These are phyloP conservation scores for Pleurotus tuber-regium DNA, from an alignment of 768 basidiomycete species.

Conservation along the genomic window DNA sequence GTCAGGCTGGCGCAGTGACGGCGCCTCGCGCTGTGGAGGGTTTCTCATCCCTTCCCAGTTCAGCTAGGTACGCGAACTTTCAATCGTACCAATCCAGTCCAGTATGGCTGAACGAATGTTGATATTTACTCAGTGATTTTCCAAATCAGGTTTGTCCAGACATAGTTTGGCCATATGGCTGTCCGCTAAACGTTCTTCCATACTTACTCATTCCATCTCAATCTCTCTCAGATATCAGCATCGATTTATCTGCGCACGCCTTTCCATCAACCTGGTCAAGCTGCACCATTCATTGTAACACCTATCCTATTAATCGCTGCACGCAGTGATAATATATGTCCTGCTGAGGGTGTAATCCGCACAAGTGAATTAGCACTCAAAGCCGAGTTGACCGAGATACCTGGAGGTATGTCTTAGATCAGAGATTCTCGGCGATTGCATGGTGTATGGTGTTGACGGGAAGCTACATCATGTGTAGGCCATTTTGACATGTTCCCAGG, in stretches of 20 bases:
- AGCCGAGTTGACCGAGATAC: slow-evolving; percentile 18
- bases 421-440: neutral
- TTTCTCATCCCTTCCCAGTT: slow-evolving; percentile 7
- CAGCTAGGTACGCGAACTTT: neutral
- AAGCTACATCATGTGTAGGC: too few species aligned
- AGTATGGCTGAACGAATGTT: neutral
- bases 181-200: neutral
- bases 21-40: slow-evolving; percentile 20
- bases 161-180: too few species aligned
- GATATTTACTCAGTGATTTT: slow-evolving; percentile 3
- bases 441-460: too few species aligned
- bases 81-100: neutral
- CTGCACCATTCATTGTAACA: neutral
- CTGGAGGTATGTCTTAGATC: slow-evolving; percentile 12
- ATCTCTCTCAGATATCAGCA: neutral
- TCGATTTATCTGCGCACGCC: slow-evolving; percentile 4
- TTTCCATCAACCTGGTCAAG: slow-evolving; percentile 3
- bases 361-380: slow-evolving; percentile 15
- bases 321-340: slow-evolving; percentile 1
- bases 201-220: neutral
- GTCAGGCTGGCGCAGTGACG: slow-evolving; percentile 26
- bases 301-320: slow-evolving; percentile 9
- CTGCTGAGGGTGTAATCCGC: neutral
- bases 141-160: slow-evolving; percentile 14
- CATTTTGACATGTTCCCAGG: slow-evolving; percentile 27